A percentile compares a stretch with the other conserved stretches of the same genome.
These are phyloP conservation scores for Lachnellula subtilissima DNA, from an alignment of 2,329 filamentous ascomycete genomes.

Conservation along the genomic window DNA sequence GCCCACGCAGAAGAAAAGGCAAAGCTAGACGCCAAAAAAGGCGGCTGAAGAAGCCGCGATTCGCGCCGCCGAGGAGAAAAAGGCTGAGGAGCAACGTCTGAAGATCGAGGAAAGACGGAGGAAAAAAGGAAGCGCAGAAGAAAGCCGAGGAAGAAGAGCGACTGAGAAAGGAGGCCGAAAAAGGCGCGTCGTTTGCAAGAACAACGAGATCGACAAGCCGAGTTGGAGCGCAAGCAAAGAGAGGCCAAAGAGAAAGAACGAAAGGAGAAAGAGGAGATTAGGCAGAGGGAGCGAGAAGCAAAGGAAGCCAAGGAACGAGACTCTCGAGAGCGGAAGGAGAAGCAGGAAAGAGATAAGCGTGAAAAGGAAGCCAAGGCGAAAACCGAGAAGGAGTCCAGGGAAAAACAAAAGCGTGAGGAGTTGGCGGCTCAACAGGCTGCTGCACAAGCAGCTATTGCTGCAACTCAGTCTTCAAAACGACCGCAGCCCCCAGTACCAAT, in stretches of 20 bases:
- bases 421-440: slow-evolving; percentile 33
- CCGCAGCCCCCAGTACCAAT: slow-evolving; percentile 43
- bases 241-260: slow-evolving; percentile 79
- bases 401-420: slow-evolving; percentile 44
- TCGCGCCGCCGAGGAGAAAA: slow-evolving; percentile 71
- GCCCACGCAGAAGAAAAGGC: slow-evolving; percentile 88
- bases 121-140: slow-evolving; percentile 87
- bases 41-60: slow-evolving; percentile 78
- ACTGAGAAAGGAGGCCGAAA: slow-evolving; percentile 75
- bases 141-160: slow-evolving; percentile 88
- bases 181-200: slow-evolving; percentile 74
- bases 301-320: slow-evolving; percentile 61
- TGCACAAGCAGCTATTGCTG: slow-evolving; percentile 35
- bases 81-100: slow-evolving; percentile 71
- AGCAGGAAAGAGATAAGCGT: slow-evolving; percentile 53
- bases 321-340: slow-evolving; percentile 51
- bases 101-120: slow-evolving; percentile 87
- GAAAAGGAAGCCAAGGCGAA: slow-evolving; percentile 51
- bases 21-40: slow-evolving; percentile 77
- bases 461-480: slow-evolving; percentile 41
- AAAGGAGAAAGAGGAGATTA: slow-evolving; percentile 77
- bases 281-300: slow-evolving; percentile 72
- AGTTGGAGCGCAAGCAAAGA: slow-evolving; percentile 76
- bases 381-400: slow-evolving; percentile 43
- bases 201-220: slow-evolving; percentile 78